A percentile compares a stretch with the other conserved stretches of the same genome.
Evolutionary conservation across 768 basidiomycete genomes (phyloP).

Genomic region (Russula earlei): DNA sequence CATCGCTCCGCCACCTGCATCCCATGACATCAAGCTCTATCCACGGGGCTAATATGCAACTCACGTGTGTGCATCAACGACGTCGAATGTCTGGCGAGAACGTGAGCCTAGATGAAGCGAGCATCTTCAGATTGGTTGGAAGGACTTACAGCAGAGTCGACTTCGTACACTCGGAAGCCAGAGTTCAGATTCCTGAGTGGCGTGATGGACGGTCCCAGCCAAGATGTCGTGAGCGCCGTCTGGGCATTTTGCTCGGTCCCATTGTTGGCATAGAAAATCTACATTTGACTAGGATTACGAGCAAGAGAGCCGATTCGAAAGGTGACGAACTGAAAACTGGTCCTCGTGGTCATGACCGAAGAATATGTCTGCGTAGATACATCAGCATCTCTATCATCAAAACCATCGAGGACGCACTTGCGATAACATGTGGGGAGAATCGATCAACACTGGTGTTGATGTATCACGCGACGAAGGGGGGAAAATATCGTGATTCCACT

Average conservation of each 20-base stretch:
- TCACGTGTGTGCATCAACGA: slow-evolving; percentile 70
- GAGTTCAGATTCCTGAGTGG: slow-evolving; percentile 64
- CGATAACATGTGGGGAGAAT: slow-evolving; percentile 71
- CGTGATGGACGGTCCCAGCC: slow-evolving; percentile 62
- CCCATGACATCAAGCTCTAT: background rate
- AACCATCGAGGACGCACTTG: slow-evolving; percentile 38
- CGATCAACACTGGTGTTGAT: slow-evolving; percentile 48
- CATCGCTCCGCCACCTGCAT: slow-evolving; percentile 54
- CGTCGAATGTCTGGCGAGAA: slow-evolving; percentile 56
- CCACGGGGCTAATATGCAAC: slow-evolving; percentile 20
- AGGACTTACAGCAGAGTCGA: slow-evolving; percentile 51
- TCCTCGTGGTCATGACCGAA: slow-evolving; percentile 75
- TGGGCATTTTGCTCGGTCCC: slow-evolving; percentile 47
- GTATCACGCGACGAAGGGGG: background rate
- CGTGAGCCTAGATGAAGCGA: background rate
- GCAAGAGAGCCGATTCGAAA: background rate
- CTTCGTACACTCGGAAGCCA: slow-evolving; percentile 66
- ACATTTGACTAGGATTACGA: background rate
- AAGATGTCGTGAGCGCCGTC: slow-evolving; percentile 47
- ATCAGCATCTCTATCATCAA: slow-evolving; percentile 6
- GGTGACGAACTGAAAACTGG: slow-evolving; percentile 43
- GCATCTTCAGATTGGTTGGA: background rate
- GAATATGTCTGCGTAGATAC: slow-evolving; percentile 46
- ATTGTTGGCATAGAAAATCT: slow-evolving; percentile 71
- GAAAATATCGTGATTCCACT: background rate